phyloP scores from a whole-genome alignment of 495 filamentous ascomycete genomes.

The Amphirosellinia nigrospora region DNA sequence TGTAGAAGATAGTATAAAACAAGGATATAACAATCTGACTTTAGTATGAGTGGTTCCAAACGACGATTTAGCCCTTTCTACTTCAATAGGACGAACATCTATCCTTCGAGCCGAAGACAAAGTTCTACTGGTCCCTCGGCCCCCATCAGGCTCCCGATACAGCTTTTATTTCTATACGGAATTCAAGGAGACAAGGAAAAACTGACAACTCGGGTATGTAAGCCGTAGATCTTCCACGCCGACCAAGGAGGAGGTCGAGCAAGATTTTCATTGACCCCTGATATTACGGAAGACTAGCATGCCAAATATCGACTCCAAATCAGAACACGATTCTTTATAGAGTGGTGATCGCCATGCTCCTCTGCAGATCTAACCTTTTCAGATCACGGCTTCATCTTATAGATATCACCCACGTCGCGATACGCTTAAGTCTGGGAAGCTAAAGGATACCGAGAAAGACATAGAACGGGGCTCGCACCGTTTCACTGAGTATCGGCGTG shows the following conservation, averaged over 20 bases:
- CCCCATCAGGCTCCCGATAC: not conserved
- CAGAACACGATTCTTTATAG: not conserved
- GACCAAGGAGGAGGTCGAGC: not conserved
- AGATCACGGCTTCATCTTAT: not conserved
- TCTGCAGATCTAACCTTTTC: not conserved
- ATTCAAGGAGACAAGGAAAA: not conserved
- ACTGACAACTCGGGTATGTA: not conserved
- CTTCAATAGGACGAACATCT: not conserved
- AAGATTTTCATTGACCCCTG: not conserved
- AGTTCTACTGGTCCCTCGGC: not conserved
- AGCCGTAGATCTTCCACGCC: not conserved
- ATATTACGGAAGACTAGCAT: not conserved
- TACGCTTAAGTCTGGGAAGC: not conserved
- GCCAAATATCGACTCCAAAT: not conserved
- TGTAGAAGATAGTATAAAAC: not conserved
- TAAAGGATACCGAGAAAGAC: not conserved
- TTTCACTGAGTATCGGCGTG: not conserved
- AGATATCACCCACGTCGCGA: not conserved
- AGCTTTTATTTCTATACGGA: not conserved
- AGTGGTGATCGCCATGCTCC: not conserved
- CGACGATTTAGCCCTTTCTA: not conserved
- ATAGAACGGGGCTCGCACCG: not conserved
- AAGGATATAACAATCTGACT: not conserved
- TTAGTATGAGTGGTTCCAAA: not conserved
- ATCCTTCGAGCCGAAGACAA: not conserved